These are phyloP conservation scores for Rugonectria rugulosa DNA, from an alignment of 2,329 filamentous ascomycete species.

Conservation along the genomic window DNA sequence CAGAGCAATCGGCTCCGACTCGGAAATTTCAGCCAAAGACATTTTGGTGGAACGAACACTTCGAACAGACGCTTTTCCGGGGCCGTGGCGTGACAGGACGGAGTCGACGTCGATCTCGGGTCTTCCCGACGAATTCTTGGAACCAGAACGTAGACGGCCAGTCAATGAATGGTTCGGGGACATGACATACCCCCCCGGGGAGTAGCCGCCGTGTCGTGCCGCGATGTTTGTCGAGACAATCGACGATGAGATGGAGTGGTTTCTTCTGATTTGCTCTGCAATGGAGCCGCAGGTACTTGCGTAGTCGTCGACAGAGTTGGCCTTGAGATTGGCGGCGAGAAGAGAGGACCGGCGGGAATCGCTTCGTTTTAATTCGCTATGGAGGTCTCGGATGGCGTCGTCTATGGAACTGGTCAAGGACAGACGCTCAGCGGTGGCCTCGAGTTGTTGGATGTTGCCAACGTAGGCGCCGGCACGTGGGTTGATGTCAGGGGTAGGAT, in stretches of 20 bases:
- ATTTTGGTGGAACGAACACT: conserved; percentile 60
- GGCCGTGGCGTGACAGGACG: conserved; percentile 58
- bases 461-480: conserved; percentile 67
- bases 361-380: conserved; percentile 73
- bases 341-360: conserved; percentile 73
- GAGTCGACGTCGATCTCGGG: conserved; percentile 51
- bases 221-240: conserved; percentile 74
- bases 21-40: conserved; percentile 64
- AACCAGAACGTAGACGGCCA: conserved; percentile 62
- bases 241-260: conserved; percentile 62
- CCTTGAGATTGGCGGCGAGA: conserved; percentile 54
- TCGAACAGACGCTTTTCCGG: conserved; percentile 61
- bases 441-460: conserved; percentile 75
- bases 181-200: conserved; percentile 71
- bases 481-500: conserved; percentile 69
- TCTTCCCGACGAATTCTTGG: conserved; percentile 54
- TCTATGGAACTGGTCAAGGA: conserved; percentile 79
- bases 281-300: conserved; percentile 31
- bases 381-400: conserved; percentile 77
- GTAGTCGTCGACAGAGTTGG: conserved; percentile 44
- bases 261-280: conserved; percentile 47
- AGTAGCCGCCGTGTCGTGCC: conserved; percentile 74
- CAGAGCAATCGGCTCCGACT: conserved; percentile 61
- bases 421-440: conserved; percentile 77
- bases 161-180: conserved; percentile 71